Evolutionary conservation across 805 yeast species (phyloP).

Genomic region (Yarrowia osloensis): DNA sequence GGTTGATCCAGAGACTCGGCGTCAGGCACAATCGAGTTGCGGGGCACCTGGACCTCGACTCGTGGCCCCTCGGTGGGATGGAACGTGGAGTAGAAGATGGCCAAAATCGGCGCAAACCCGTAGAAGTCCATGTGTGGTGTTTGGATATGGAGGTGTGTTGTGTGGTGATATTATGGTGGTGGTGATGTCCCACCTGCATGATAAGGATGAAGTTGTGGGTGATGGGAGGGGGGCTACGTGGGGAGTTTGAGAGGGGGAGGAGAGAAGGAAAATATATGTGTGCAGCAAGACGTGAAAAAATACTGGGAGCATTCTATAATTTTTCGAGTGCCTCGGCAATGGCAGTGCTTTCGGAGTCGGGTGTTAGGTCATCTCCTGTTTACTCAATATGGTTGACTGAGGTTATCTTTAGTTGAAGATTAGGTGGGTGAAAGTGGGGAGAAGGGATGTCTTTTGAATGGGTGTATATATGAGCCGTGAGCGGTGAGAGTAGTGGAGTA

Average conservation of each 20-base stretch:
- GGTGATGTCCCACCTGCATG: neutral
- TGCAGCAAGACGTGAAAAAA: neutral
- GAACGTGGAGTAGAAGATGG: slow-evolving; percentile 86
- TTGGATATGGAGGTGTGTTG: neutral
- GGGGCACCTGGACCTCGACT: slow-evolving; percentile 87
- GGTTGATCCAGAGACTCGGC: slow-evolving; percentile 36
- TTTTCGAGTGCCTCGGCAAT: too few species aligned
- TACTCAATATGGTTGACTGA: too few species aligned
- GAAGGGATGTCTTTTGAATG: too few species aligned
- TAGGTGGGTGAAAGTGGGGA: too few species aligned
- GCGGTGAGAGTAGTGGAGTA: too few species aligned
- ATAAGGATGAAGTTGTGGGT: neutral
- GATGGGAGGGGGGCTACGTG: neutral
- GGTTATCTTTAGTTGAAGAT: neutral
- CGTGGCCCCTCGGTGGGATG: slow-evolving; percentile 96
- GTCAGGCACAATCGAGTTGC: slow-evolving; percentile 58
- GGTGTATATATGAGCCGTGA: too few species aligned
- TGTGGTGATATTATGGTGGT: neutral
- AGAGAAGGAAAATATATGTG: neutral
- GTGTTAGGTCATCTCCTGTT: too few species aligned
- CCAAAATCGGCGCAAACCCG: slow-evolving; percentile 86
- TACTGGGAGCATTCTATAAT: neutral
- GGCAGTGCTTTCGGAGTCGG: too few species aligned
- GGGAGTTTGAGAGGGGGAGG: too few species aligned
- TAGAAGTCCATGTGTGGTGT: neutral